phyloP scores from a whole-genome alignment of 2,329 filamentous ascomycete genomes.

The Fusarium sp. region DNA sequence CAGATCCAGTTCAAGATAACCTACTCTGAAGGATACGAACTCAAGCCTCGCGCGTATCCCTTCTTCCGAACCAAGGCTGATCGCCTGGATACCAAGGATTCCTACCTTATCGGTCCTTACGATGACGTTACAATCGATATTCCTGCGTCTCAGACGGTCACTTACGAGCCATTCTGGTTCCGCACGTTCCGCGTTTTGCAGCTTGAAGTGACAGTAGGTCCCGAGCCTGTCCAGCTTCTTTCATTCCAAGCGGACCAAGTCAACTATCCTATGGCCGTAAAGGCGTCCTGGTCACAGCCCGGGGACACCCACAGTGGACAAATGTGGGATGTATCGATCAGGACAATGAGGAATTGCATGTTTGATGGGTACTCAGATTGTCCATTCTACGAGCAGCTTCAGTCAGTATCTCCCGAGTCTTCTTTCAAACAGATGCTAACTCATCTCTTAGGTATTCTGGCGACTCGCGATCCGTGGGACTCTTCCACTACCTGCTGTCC shows the following conservation, averaged over 20 bases:
- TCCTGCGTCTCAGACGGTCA: not conserved
- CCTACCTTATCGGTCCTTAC: slow-evolving; percentile 19
- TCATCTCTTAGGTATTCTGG: slow-evolving; percentile 13
- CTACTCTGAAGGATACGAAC: slow-evolving; percentile 32
- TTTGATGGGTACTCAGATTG: slow-evolving; percentile 51
- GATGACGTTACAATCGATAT: slow-evolving; percentile 15
- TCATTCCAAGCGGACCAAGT: slow-evolving; percentile 15
- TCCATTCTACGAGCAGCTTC: slow-evolving; percentile 51
- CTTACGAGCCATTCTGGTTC: slow-evolving; percentile 37
- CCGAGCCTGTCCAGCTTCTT: slow-evolving; percentile 3
- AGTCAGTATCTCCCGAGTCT: slow-evolving; percentile 40
- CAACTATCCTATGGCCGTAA: slow-evolving; percentile 24
- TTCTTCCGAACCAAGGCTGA: slow-evolving; percentile 29
- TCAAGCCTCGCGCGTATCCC: slow-evolving; percentile 22
- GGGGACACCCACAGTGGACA: slow-evolving; percentile 10
- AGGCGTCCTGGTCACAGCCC: slow-evolving; percentile 11
- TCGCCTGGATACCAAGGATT: slow-evolving; percentile 15
- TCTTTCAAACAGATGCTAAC: not conserved
- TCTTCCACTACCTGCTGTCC: slow-evolving; percentile 49
- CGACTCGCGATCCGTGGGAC: slow-evolving; percentile 36
- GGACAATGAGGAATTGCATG: slow-evolving; percentile 44
- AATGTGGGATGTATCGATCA: slow-evolving; percentile 41
- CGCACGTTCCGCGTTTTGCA: slow-evolving; percentile 30
- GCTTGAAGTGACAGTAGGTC: slow-evolving; percentile 16
- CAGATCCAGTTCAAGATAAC: slow-evolving; percentile 14